Evolutionary conservation across 768 basidiomycete species (phyloP).

Genomic region (Hydnum rufescens): DNA sequence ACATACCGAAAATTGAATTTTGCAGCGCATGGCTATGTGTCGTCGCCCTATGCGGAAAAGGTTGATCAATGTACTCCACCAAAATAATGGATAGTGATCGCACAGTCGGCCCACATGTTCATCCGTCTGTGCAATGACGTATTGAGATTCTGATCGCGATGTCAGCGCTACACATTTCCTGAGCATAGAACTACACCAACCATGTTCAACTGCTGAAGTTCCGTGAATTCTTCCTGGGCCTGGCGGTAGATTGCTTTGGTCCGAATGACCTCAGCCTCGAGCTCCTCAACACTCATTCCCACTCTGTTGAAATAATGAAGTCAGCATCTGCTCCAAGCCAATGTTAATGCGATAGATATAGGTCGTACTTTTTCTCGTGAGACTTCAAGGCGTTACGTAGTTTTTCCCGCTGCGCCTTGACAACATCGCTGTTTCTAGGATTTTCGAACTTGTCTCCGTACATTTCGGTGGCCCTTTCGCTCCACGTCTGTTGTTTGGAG

Average conservation of each 20-base stretch:
- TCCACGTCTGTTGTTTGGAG: conserved; percentile 29
- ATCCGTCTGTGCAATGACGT: conserved; percentile 45
- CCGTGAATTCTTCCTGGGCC: conserved; percentile 41
- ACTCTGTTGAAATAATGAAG: conserved; percentile 25
- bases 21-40: conserved; percentile 76
- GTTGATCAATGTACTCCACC: neutral
- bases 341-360: neutral
- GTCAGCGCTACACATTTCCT: no score
- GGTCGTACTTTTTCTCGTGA: conserved; percentile 29
- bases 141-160: conserved; percentile 34
- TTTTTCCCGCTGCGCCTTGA: conserved; percentile 37
- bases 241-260: conserved; percentile 38
- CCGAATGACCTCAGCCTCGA: conserved; percentile 49
- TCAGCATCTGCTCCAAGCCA: neutral
- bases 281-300: conserved; percentile 58
- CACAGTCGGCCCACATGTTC: conserved; percentile 55
- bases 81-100: neutral
- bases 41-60: conserved; percentile 29
- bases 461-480: conserved; percentile 37
- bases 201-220: conserved; percentile 44
- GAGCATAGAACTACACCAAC: conserved; percentile 20
- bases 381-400: conserved; percentile 31
- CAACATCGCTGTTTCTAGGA: conserved; percentile 33
- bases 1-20: conserved; percentile 16
- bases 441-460: conserved; percentile 20